Base-by-base conservation (phyloP, 2,329 filamentous ascomycete species). In the Monilinia laxa region DNA sequence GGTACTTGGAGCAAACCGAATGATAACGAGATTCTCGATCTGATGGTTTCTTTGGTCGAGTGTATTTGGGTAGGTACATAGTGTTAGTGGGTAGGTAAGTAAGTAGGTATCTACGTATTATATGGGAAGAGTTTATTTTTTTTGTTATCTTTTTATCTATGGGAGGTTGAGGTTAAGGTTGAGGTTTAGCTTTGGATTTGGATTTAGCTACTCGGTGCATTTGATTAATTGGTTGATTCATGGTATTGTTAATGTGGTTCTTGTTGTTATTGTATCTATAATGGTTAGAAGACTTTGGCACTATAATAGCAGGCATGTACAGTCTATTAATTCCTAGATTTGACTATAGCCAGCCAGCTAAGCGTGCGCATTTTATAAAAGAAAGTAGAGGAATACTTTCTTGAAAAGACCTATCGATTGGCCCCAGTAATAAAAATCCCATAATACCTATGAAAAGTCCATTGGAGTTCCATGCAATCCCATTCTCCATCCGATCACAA, bases 401-500 rank as follows among this genome's bases (percentile, higher is more conserved):
- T 3, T n/a, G 7, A 51, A 45, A 38, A 18, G 11, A 38, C 25
- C 18, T 18, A 47, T 40, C 56, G n/a, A 40, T n/a, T n/a, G 20
- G 38, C 45, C n/a, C 58, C 45, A 51, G 28, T 16, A 60, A 49
- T n/a, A 51, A 51, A 52, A 28, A 38, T 10, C n/a, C 53, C 20
- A 20, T 12, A 25, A 42, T 64, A 35, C 31, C 7, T 35, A 20
- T 45, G 12, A 31, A 56, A 45, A 64, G 25, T 45, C 25, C 25
- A 10, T 45, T 38, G 14, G 38, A 42, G 20, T 58, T 35, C 7
- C 14, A 56, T 20, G 10, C 35, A 35, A 55, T 55, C 56, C 56
- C 40, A 35, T 31, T 25, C 42, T 25, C n/a, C n/a, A 38, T 38
- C n/a, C 62, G 53, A 49, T 65, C 20, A 58, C 28, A 59, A 47